Base-by-base conservation (phyloP, 768 basidiomycete genomes). In the Trametes cingulata region DNA sequence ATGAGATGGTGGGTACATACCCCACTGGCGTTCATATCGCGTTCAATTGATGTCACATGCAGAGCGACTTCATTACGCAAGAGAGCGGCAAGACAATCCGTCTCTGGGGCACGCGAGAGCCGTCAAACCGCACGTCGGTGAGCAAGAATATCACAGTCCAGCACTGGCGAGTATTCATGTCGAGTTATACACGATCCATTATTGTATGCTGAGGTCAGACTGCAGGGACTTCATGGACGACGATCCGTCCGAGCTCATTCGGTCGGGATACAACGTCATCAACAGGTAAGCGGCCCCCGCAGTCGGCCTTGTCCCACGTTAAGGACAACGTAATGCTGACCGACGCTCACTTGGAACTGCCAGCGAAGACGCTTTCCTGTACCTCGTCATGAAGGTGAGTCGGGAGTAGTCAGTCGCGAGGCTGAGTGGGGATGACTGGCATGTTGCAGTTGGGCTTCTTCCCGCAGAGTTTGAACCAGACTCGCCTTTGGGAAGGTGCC, bases 111-210 rank as follows among this genome's bases (percentile, higher is more conserved):
- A 76, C 78, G 6, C 69, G 74, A 60, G 77, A 78, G 63, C 74
- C 77, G 6, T 75, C 74, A 33, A 70, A 68, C 19, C 69, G 61
- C 0, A 66, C 73, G 3, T 71, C 74, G 35, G 72, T 80, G 42
- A 74, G 72, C 41, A 75, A 70, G 55, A 72, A 73, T 49, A 72
- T 80, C 20, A 80, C 77, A 12, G 75, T 79, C 57, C 78, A 80
- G 47, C 79, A 80, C 56, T 80, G 79, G 78, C 67, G 43, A 24
- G 6, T 33, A 50, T 25, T 6, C 17, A 19, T n/a, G 13, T n/a
- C 22, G 19, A 27, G 17, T 49, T 50, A n/a, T n/a, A n/a, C n/a
- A n/a, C n/a, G n/a, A n/a, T n/a, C 35, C 17, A 13, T 47, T 9
- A 1, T 8, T n/a, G n/a, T n/a, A n/a, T n/a, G 50, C 8, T 3